Percentiles rank a stretch among this genome's conserved stretches.
Conservation (phyloP, 1,284 basidiomycete species). For the Puccinia coronata region DNA sequence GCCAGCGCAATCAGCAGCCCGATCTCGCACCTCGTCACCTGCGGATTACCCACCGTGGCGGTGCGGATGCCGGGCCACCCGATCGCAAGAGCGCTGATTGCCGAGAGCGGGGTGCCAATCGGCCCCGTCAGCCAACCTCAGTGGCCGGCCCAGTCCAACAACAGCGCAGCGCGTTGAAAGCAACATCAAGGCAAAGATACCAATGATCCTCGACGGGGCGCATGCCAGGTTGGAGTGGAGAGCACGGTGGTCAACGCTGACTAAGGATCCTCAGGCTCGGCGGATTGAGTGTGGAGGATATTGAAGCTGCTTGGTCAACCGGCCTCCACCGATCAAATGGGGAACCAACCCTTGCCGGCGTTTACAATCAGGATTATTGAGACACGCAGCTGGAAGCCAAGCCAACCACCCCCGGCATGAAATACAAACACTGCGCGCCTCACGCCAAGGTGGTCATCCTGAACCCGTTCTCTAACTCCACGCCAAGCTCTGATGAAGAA, state of each 20-base stretch:
- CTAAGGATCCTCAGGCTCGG: slow-evolving; percentile 86
- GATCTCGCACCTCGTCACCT: slow-evolving; percentile 66
- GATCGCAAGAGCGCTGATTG: slow-evolving; percentile 85
- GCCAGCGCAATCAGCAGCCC: slow-evolving; percentile 58
- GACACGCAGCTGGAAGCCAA: slow-evolving; percentile 65
- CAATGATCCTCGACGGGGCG: slow-evolving; percentile 86
- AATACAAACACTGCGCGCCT: slow-evolving; percentile 96
- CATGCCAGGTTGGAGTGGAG: slow-evolving; percentile 86
- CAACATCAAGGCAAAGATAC: slow-evolving; percentile 66
- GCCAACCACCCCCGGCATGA: slow-evolving; percentile 99
- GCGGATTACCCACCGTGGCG: slow-evolving; percentile 78
- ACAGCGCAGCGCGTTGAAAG: slow-evolving; percentile 76
- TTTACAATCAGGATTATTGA: slow-evolving; percentile 17
- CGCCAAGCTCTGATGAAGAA: neutral
- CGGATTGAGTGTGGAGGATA: slow-evolving; percentile 85
- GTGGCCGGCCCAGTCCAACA: slow-evolving; percentile 91
- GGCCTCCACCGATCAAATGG: neutral
- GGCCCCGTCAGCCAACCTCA: slow-evolving; percentile 93
- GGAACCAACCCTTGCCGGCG: neutral
- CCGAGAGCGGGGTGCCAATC: slow-evolving; percentile 74
- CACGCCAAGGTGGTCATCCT: slow-evolving; percentile 34
- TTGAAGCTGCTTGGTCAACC: slow-evolving; percentile 66
- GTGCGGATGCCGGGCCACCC: slow-evolving; percentile 93
- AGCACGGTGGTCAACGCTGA: slow-evolving; percentile 88
- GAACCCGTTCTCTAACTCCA: neutral